These are phyloP conservation scores for Zasmidium cellare DNA, from an alignment of 2,329 filamentous ascomycete species.

Conservation along the genomic window DNA sequence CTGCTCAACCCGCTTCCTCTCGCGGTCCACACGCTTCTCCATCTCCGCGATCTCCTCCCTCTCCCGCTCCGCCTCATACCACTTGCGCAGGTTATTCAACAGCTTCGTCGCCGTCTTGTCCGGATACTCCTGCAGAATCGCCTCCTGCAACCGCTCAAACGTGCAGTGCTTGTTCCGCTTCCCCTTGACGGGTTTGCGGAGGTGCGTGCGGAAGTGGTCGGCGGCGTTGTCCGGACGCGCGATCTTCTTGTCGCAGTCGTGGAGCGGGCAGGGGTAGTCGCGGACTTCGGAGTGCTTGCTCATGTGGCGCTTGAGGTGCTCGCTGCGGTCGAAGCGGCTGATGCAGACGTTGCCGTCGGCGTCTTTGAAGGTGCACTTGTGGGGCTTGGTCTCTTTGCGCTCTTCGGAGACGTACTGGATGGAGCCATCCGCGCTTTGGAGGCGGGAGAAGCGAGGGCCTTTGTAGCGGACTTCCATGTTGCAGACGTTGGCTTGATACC, in stretches of 20 bases:
- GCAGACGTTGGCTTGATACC: slow-evolving; percentile 5
- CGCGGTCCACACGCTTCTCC: too few relatives aligned
- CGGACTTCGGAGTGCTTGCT: slow-evolving; percentile 22
- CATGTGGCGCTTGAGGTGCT: slow-evolving; percentile 35
- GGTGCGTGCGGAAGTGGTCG: slow-evolving; percentile 35
- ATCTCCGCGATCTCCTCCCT: not conserved
- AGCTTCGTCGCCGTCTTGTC: slow-evolving; percentile 58
- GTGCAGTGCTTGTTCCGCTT: slow-evolving; percentile 27
- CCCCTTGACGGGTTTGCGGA: slow-evolving; percentile 21
- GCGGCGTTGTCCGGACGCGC: slow-evolving; percentile 31
- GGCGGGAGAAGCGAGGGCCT: slow-evolving; percentile 9
- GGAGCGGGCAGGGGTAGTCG: slow-evolving; percentile 26
- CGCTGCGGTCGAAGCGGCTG: slow-evolving; percentile 28
- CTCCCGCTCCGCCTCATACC: slow-evolving; percentile 1
- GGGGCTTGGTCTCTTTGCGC: slow-evolving; percentile 15
- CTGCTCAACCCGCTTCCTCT: not conserved
- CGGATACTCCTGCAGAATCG: slow-evolving; percentile 88
- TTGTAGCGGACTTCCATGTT: slow-evolving; percentile 11
- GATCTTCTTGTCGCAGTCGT: slow-evolving; percentile 21
- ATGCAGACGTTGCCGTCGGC: slow-evolving; percentile 19
- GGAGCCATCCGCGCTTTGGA: not conserved
- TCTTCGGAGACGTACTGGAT: slow-evolving; percentile 1
- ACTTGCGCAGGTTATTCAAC: slow-evolving; percentile 15
- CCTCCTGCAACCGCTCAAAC: slow-evolving; percentile 8
- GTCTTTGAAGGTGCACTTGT: slow-evolving; percentile 17